A percentile compares a stretch with the other conserved stretches of the same genome.
Conservation (phyloP, 257 asterid genomes). For the Fraxinus americana region DNA sequence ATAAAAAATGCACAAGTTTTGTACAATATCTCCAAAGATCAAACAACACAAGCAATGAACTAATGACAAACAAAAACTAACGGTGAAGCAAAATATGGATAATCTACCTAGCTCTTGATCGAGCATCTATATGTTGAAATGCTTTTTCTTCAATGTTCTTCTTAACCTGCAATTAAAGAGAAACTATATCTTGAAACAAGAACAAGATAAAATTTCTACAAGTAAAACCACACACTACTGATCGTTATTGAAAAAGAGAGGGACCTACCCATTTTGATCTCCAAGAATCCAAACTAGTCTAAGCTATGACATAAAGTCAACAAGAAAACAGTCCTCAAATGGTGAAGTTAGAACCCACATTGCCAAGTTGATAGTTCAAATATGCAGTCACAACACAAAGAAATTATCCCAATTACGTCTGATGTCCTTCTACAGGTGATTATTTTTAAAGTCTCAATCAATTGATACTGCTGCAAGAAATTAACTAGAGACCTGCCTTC, state of each 20-base stretch:
- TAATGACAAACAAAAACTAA: background rate
- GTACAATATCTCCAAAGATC: background rate
- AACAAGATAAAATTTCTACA: background rate
- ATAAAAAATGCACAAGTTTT: background rate
- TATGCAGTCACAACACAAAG: background rate
- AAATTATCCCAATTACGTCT: background rate
- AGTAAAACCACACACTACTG: background rate
- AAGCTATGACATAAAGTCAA: background rate
- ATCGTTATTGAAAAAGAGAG: slow-evolving; percentile 1
- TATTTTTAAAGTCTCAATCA: background rate
- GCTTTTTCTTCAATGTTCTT: slow-evolving; percentile 48
- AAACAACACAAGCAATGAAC: background rate
- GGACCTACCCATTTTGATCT: background rate
- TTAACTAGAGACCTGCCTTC: background rate
- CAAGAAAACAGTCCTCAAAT: background rate
- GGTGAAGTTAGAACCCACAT: background rate
- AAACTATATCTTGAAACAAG: background rate
- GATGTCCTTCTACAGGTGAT: background rate
- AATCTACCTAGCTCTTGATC: slow-evolving; percentile 49
- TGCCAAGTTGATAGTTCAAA: background rate
- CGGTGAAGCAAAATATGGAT: background rate
- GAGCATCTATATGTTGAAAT: slow-evolving; percentile 57
- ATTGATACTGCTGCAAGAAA: background rate
- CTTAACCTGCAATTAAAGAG: slow-evolving; percentile 37
- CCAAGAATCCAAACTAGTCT: background rate